These are phyloP conservation scores for Casuarina glauca DNA, from an alignment of 306 rosid genomes.

Conservation along the genomic window DNA sequence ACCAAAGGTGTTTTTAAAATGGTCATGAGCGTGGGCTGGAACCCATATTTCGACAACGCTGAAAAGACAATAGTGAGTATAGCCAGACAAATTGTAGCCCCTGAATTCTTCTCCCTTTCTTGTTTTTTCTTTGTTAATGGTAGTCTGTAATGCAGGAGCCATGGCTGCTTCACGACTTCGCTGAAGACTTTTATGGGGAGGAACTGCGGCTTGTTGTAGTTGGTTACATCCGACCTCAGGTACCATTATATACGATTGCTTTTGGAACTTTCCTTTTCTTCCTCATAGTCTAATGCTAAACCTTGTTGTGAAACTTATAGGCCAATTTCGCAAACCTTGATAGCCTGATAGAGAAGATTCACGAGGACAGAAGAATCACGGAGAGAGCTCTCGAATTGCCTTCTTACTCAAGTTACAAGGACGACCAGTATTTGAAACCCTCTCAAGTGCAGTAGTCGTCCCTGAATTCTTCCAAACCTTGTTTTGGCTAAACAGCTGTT, in stretches of 20 bases:
- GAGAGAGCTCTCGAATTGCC: conserved; percentile 92
- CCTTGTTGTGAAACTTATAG: conserved; percentile 39
- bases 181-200: conserved; percentile 80
- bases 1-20: conserved; percentile 70
- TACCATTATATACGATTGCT: conserved; percentile 21
- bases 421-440: conserved; percentile 56
- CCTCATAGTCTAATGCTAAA: conserved; percentile 26
- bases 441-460: conserved; percentile 13
- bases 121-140: conserved; percentile 6
- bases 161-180: conserved; percentile 87
- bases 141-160: conserved; percentile 62
- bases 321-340: conserved; percentile 79
- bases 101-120: conserved; percentile 21
- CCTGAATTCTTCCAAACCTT: neutral
- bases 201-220: conserved; percentile 78
- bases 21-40: conserved; percentile 98
- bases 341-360: conserved; percentile 75
- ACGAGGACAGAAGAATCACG: conserved; percentile 66
- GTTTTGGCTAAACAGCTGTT: neutral
- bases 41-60: conserved; percentile 78
- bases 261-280: conserved; percentile 18
- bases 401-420: conserved; percentile 60
- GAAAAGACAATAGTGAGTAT: conserved; percentile 86
- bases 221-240: conserved; percentile 94
- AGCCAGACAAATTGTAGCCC: conserved; percentile 9